These are phyloP conservation scores for Martiniozyma abietophila DNA, from an alignment of 805 yeast species.

Conservation along the genomic window DNA sequence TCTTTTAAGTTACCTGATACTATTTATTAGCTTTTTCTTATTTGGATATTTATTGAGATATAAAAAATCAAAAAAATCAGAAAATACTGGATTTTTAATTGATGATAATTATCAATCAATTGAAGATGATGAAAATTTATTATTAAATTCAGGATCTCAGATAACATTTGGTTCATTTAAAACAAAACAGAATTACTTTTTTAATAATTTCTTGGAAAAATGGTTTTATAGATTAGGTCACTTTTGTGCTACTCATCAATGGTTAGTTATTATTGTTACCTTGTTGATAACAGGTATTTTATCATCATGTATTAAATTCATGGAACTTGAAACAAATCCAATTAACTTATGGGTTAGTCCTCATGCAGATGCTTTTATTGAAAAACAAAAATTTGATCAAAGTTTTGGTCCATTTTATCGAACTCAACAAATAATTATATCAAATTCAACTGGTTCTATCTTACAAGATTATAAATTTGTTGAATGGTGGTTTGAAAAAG, in stretches of 20 bases:
- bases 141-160: constrained; percentile 3
- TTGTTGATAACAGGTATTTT: constrained; percentile 34
- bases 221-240: constrained; percentile 43
- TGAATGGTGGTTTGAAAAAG: constrained; percentile 87
- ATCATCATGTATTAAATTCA: constrained; percentile 41
- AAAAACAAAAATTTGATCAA: constrained; percentile 62
- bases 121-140: constrained; percentile 3
- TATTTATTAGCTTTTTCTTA: constrained; percentile 4
- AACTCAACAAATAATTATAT: constrained; percentile 72
- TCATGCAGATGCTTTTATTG: constrained; percentile 54
- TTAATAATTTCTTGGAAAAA: constrained; percentile 40
- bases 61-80: not conserved
- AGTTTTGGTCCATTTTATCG: constrained; percentile 90
- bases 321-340: constrained; percentile 69
- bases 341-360: constrained; percentile 87
- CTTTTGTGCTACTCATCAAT: constrained; percentile 56
- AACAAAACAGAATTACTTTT: constrained; percentile 31
- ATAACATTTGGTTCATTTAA: constrained; percentile 12
- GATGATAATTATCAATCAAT: constrained; percentile 10
- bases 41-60: not conserved
- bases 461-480: constrained; percentile 51
- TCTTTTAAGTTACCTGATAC: constrained; percentile 34
- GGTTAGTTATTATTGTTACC: constrained; percentile 36
- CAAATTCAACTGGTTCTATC: constrained; percentile 61
- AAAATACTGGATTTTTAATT: constrained; percentile 3